Evolutionary conservation across 495 filamentous ascomycete genomes (phyloP).

Genomic region (Penicillium subrubescens): DNA sequence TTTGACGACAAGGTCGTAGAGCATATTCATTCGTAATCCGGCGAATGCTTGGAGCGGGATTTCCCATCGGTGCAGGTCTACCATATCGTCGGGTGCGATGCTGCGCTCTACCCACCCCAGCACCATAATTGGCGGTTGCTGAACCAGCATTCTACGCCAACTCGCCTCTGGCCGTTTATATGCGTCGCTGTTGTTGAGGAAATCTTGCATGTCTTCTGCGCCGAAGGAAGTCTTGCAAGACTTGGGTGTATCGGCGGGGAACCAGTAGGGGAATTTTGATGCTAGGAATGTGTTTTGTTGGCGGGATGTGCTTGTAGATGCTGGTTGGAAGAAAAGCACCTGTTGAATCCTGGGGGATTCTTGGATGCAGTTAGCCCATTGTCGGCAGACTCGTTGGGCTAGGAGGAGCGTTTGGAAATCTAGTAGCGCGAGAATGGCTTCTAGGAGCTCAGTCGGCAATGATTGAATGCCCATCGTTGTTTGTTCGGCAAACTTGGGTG

Average conservation of each 20-base stretch:
- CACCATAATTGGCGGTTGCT: background rate
- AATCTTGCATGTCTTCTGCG: slow-evolving; percentile 5
- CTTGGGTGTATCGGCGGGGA: slow-evolving; percentile 4
- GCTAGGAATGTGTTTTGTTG: slow-evolving; percentile 6
- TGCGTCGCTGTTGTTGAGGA: background rate
- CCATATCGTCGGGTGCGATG: background rate
- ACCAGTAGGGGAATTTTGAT: slow-evolving; percentile 9
- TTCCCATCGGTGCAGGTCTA: slow-evolving; percentile 2
- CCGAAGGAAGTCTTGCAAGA: slow-evolving; percentile 1
- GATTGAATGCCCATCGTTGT: background rate
- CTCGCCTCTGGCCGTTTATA: slow-evolving; percentile 5
- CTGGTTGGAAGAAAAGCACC: background rate
- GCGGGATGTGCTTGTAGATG: background rate
- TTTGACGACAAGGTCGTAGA: slow-evolving; percentile 5
- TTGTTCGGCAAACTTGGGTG: background rate
- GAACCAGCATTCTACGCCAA: slow-evolving; percentile 1
- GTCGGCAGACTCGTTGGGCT: background rate
- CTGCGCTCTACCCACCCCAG: slow-evolving; percentile 8
- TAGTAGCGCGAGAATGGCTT: background rate
- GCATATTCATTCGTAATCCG: slow-evolving; percentile 4
- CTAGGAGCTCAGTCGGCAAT: slow-evolving; percentile 1
- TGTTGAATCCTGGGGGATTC: background rate
- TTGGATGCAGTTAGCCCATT: slow-evolving; percentile 5
- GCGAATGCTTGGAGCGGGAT: slow-evolving; percentile 3
- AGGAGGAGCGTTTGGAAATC: slow-evolving; percentile 4